These are phyloP conservation scores for Grifola frondosa DNA, from an alignment of 1,284 basidiomycete genomes.

Conservation along the genomic window DNA sequence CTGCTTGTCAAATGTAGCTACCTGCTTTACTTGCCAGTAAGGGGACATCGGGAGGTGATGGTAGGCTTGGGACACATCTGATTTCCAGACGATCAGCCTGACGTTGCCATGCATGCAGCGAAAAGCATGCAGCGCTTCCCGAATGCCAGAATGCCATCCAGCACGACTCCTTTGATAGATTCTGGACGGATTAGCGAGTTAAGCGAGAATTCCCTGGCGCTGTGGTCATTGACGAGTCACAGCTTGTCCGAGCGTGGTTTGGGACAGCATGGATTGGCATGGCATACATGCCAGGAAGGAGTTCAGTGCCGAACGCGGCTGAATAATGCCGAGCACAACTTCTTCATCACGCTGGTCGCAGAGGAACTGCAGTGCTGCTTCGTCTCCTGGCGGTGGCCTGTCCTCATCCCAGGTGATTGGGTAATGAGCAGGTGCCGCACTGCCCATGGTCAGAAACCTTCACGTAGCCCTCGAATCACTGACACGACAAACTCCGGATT, in stretches of 20 bases:
- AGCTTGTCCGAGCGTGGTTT: conserved; percentile 38
- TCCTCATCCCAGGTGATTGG: conserved; percentile 13
- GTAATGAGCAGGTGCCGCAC: conserved; percentile 7
- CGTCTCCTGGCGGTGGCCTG: neutral
- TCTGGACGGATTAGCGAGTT: conserved; percentile 46
- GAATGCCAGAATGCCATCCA: conserved; percentile 30
- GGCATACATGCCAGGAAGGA: conserved; percentile 47
- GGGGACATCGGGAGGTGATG: conserved; percentile 37
- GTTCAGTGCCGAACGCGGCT: conserved; percentile 31
- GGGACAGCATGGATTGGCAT: conserved; percentile 42
- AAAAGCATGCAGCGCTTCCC: conserved; percentile 20
- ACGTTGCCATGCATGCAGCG: conserved; percentile 7
- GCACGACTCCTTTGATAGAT: conserved; percentile 10
- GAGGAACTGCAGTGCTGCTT: neutral
- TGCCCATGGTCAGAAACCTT: conserved; percentile 29
- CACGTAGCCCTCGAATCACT: conserved; percentile 19
- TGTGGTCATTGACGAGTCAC: conserved; percentile 40
- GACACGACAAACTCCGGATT: conserved; percentile 27
- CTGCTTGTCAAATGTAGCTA: conserved; percentile 28
- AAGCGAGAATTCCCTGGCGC: conserved; percentile 29
- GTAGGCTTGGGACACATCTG: conserved; percentile 40
- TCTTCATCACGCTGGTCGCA: conserved; percentile 27
- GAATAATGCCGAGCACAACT: conserved; percentile 35
- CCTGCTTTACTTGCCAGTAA: conserved; percentile 45
- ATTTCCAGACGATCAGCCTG: conserved; percentile 35